Evolutionary conservation across 768 basidiomycete genomes (phyloP), one percentile per base, ranked within the genome.

Genomic region (Suillus placidus): DNA sequence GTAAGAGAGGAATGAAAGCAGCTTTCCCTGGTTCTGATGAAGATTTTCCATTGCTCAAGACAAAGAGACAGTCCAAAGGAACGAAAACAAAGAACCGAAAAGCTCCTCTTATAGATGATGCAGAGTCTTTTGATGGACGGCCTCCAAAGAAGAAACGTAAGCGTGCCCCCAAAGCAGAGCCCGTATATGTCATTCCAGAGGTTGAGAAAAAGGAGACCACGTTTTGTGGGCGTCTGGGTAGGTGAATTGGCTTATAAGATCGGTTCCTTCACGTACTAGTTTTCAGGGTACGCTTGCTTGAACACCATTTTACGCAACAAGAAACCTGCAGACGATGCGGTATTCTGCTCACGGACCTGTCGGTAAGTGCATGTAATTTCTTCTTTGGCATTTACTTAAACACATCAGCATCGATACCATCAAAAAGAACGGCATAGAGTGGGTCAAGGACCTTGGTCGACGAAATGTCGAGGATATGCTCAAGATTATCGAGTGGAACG

Each of bases 401-500:
- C 18, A 23, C 18, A 51, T 34, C 68, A 88, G 94, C 40, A 86
- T 95, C 20, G 87, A 90, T 43, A 89, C 91, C 52, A 86, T 96
- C 57, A 83, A 85, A 70, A 92, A 94, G 72, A 88, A 92, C 64
- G 94, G 94, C 0, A 81, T 91, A 38, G 89, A 93, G 6, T 90
- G 87, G 78, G 88, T 89, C n/a, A 93, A 93, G 73, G 89, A 92
- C 32, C 78, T 97, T 0, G 95, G 91, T 3, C 79, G 83, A 43
- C 87, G 87, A 76, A 97, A 97, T 69, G 81, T 85, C 1, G 78
- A 85, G 71, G 94, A 95, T 73, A 80, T 95, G 40, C 71, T 85
- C 30, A 85, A 84, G 43, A 84, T 95, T 61, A 91, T 95, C 52
- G 83, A 93, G 78, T 97, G 95, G 95, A 97, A 97, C 72, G 95